phyloP scores from a whole-genome alignment of 257 asterid genomes.

The Solanum chmielewskii region DNA sequence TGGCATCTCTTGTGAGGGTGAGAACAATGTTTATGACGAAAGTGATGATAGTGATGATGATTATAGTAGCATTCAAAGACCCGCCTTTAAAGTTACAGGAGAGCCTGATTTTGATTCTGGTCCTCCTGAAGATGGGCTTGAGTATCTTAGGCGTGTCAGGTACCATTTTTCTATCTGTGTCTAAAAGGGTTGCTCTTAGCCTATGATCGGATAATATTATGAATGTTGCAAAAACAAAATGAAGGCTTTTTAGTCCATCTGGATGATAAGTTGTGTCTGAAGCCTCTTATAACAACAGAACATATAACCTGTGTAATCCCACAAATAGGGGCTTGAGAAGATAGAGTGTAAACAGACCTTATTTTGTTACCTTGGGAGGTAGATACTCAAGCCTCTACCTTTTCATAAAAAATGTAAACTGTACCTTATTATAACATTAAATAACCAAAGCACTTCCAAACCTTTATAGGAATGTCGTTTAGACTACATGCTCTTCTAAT shows the following conservation, averaged over 20 bases:
- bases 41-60: constrained; percentile 81
- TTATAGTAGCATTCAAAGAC: constrained; percentile 62
- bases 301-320: not conserved
- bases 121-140: constrained; percentile 92
- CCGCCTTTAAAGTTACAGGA: constrained; percentile 70
- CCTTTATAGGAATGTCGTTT: not conserved
- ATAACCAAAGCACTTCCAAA: not conserved
- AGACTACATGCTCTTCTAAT: not conserved
- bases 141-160: constrained; percentile 88
- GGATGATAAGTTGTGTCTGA: not conserved
- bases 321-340: not conserved
- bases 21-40: constrained; percentile 37
- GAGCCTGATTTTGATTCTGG: constrained; percentile 95
- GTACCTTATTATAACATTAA: not conserved
- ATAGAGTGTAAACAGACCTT: not conserved
- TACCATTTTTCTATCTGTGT: constrained; percentile 9
- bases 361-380: not conserved
- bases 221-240: not conserved
- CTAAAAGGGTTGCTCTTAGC: not conserved
- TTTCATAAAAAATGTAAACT: not conserved
- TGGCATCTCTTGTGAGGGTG: constrained; percentile 25
- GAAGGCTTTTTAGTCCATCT: constrained; percentile 13
- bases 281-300: not conserved
- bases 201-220: not conserved
- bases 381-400: not conserved